These are phyloP conservation scores for Triangularia verruculosa DNA, from an alignment of 2,329 filamentous ascomycete species.

Conservation along the genomic window DNA sequence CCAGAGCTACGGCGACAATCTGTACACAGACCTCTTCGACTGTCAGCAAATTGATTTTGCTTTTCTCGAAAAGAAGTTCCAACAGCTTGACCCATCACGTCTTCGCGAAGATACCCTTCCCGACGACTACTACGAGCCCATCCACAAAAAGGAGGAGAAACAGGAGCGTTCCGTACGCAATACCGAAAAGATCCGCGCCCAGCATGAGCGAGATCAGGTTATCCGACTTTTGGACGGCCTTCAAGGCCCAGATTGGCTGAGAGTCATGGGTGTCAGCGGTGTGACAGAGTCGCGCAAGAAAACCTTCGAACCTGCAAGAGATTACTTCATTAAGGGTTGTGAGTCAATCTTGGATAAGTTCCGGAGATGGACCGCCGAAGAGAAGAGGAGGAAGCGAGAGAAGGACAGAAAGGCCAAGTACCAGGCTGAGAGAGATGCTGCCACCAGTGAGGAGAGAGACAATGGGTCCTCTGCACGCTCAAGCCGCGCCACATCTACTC, in stretches of 20 bases:
- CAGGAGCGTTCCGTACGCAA: conserved; percentile 62
- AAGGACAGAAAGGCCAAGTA: conserved; percentile 55
- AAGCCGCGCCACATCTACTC: conserved; percentile 28
- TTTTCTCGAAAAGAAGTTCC: conserved; percentile 41
- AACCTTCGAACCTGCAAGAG: conserved; percentile 79
- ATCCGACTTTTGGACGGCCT: conserved; percentile 72
- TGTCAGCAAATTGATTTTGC: conserved; percentile 55
- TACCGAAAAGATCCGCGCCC: conserved; percentile 60
- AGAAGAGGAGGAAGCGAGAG: conserved; percentile 77
- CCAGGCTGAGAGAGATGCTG: conserved; percentile 26
- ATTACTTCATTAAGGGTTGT: conserved; percentile 82
- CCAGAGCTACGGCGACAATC: conserved; percentile 52
- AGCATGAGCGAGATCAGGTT: conserved; percentile 65
- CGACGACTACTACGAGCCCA: conserved; percentile 51
- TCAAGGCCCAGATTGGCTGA: conserved; percentile 88
- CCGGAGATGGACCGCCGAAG: conserved; percentile 80
- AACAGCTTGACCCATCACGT: background rate
- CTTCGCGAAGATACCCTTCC: conserved; percentile 49
- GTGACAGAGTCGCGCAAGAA: conserved; percentile 83
- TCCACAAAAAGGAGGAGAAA: conserved; percentile 58
- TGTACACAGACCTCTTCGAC: conserved; percentile 56
- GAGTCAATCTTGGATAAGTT: conserved; percentile 83
- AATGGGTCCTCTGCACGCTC: conserved; percentile 29
- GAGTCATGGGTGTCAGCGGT: conserved; percentile 83
- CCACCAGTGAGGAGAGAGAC: conserved; percentile 37